These are phyloP conservation scores for Penicillium sp. DNA, from an alignment of 2,329 filamentous ascomycete genomes.

Conservation along the genomic window DNA sequence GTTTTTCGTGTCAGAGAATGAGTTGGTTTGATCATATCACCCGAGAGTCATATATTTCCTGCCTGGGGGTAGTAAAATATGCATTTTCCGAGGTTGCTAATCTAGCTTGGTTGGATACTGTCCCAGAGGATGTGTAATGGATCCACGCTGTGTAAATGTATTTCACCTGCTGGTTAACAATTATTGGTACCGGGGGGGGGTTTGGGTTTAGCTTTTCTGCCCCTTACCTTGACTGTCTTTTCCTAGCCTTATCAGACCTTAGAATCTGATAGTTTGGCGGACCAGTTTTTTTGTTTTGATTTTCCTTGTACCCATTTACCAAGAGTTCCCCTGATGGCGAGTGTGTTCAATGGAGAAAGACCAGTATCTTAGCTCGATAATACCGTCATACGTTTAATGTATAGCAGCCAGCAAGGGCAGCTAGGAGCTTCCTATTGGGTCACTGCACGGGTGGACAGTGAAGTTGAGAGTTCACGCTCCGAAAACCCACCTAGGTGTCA, in stretches of 20 bases:
- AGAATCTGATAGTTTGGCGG: neutral
- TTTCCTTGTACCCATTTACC: neutral
- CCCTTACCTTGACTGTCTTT: neutral
- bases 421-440: constrained; percentile 9
- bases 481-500: constrained; percentile 13
- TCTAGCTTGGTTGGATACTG: constrained; percentile 18
- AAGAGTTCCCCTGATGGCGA: neutral
- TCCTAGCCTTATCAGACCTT: constrained; percentile 1
- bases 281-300: neutral
- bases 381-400: constrained; percentile 1
- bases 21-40: constrained; percentile 4
- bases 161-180: constrained; percentile 1
- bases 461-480: constrained; percentile 14
- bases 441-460: neutral
- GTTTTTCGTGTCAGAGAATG: neutral
- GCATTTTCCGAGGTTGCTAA: constrained; percentile 1
- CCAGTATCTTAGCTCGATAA: neutral
- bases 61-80: neutral
- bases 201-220: neutral
- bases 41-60: neutral
- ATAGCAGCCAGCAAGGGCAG: neutral
- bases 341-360: neutral
- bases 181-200: neutral
- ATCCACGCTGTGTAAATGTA: constrained; percentile 1
- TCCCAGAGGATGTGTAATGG: constrained; percentile 1